Evolutionary conservation across 768 basidiomycete species (phyloP).

Genomic region (Grammothele lineata): DNA sequence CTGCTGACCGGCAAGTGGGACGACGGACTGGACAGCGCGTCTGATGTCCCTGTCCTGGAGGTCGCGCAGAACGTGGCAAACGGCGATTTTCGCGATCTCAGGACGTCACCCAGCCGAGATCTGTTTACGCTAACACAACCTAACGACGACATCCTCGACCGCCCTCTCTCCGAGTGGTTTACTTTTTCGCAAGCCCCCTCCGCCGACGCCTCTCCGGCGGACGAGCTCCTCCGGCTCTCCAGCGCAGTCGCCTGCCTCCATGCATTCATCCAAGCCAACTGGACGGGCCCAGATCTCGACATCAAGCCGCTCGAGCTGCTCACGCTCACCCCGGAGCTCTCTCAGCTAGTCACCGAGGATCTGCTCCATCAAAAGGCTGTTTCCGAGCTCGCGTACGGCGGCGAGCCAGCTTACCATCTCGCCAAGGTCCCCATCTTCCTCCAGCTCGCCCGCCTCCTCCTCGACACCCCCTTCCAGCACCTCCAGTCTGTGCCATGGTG

Average conservation of each 20-base stretch:
- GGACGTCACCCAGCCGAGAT: slow-evolving; percentile 30
- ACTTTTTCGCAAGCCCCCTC: slow-evolving; percentile 23
- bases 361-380: slow-evolving; percentile 62
- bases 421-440: slow-evolving; percentile 65
- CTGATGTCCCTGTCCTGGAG: slow-evolving; percentile 22
- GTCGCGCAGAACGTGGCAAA: slow-evolving; percentile 55
- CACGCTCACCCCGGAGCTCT: slow-evolving; percentile 27
- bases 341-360: slow-evolving; percentile 36
- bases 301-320: slow-evolving; percentile 42
- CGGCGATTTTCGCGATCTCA: slow-evolving; percentile 52
- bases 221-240: slow-evolving; percentile 55
- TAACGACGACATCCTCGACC: slow-evolving; percentile 28
- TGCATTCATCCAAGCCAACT: slow-evolving; percentile 89
- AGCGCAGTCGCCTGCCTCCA: slow-evolving; percentile 80
- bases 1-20: slow-evolving; percentile 50
- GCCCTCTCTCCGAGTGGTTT: slow-evolving; percentile 36
- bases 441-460: slow-evolving; percentile 67
- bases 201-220: slow-evolving; percentile 32
- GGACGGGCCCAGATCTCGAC: slow-evolving; percentile 89
- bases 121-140: slow-evolving; percentile 31
- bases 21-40: slow-evolving; percentile 11
- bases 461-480: slow-evolving; percentile 47
- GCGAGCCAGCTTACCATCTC: slow-evolving; percentile 97
- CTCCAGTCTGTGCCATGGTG: slow-evolving; percentile 67
- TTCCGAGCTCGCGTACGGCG: slow-evolving; percentile 73